Conservation (phyloP, 2,329 filamentous ascomycete species). For the Pestalotiopsis sp. region DNA sequence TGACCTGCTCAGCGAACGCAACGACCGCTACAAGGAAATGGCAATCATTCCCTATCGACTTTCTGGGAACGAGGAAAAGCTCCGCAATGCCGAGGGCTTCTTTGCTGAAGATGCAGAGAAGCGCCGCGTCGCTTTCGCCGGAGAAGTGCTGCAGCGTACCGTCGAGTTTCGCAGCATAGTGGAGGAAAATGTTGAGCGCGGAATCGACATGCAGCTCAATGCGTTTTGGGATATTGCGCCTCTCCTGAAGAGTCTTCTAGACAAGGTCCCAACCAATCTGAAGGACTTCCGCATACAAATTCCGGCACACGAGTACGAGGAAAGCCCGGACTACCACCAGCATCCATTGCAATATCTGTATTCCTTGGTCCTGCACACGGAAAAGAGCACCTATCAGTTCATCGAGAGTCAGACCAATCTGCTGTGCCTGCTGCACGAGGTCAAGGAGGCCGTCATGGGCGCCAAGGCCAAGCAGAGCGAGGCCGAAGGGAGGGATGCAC, state of each 20-base stretch:
- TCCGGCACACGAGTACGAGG: slow-evolving; percentile 75
- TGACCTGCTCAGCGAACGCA: slow-evolving; percentile 81
- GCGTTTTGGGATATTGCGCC: slow-evolving; percentile 99
- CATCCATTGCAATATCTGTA: slow-evolving; percentile 92
- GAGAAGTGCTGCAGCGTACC: slow-evolving; percentile 72
- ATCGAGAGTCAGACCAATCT: slow-evolving; percentile 94
- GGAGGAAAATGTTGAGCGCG: slow-evolving; percentile 81
- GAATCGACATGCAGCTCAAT: slow-evolving; percentile 87
- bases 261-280: slow-evolving; percentile 70
- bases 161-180: slow-evolving; percentile 78
- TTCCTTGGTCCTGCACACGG: slow-evolving; percentile 79
- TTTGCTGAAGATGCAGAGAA: slow-evolving; percentile 78
- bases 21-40: slow-evolving; percentile 83
- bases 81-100: slow-evolving; percentile 77
- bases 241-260: slow-evolving; percentile 73
- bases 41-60: slow-evolving; percentile 79
- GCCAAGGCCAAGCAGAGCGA: slow-evolving; percentile 65
- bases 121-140: slow-evolving; percentile 70
- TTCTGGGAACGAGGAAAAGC: slow-evolving; percentile 76
- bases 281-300: slow-evolving; percentile 72
- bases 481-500: slow-evolving; percentile 55
- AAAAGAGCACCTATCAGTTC: slow-evolving; percentile 94
- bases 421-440: slow-evolving; percentile 86
- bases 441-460: slow-evolving; percentile 76
- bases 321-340: slow-evolving; percentile 80